Base-by-base conservation (phyloP, 176 grass and related monocot genomes). In the Carex parvula region DNA sequence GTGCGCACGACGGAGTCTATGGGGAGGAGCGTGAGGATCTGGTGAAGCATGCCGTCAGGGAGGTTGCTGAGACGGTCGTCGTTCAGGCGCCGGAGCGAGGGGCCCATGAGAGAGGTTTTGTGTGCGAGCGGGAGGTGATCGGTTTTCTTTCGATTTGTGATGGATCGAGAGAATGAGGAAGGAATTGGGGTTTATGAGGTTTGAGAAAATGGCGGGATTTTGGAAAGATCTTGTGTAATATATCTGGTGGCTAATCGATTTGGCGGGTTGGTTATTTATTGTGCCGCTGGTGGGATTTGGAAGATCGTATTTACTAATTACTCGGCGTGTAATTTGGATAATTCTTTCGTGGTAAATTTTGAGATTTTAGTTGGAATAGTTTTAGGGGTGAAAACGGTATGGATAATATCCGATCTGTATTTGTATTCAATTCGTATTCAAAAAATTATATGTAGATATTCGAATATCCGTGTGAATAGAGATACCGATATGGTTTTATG, bases 11-110 rank as follows among this genome's bases (percentile, higher is more conserved):
- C 70, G 15, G 70, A 13, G 70, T 75, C 70, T 29, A 75, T 42
- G 33, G 70, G 70, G 18, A 75, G 70, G 70, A n/a, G 70, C 5
- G 70, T 53, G 33, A 75, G 70, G 17, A 75, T 75, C 13, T 21
- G 26, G 41, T 75, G 70, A 17, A 75, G 39, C 18, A 75, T 17
- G 11, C 70, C 70, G 70, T 75, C 70, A 10, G 37, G 33, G 5
- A 75, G 70, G 11, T 14, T n/a, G 16, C 70, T 75, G 4, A 75
- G 10, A 14, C 70, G 41, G 17, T 75, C 70, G 15, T 41, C 8
- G 21, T 33, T 70, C 24, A 2, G 6, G 24, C 20, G 18, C 6
- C 16, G 26, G 30, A 4, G 26, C 15, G 6, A 46, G 8, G 8
- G 46, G 37, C 6, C 58, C 58, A 21, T 60, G 6, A 60, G 18